Percentiles rank a stretch among this genome's conserved stretches.
Conservation (phyloP, 495 filamentous ascomycete species). For the Hyaloscypha finlandica region DNA sequence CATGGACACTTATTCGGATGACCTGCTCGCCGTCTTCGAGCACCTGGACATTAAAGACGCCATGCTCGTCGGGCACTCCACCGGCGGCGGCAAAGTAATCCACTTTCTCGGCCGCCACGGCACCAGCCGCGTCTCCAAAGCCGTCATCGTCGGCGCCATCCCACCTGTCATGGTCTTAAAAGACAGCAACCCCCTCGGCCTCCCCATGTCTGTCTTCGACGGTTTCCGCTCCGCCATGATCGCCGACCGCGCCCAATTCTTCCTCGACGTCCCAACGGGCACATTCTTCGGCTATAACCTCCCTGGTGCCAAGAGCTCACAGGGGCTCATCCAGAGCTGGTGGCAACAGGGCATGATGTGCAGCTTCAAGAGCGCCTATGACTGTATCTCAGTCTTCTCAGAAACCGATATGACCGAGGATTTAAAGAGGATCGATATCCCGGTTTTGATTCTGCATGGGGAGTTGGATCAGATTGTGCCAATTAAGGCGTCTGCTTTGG, state of each 20-base stretch:
- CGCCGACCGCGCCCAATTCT: slow-evolving; percentile 43
- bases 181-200: slow-evolving; percentile 36
- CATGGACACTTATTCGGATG: slow-evolving; percentile 42
- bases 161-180: slow-evolving; percentile 42
- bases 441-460: slow-evolving; percentile 41
- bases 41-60: slow-evolving; percentile 39
- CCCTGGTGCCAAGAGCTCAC: slow-evolving; percentile 36
- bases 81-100: slow-evolving; percentile 45
- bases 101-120: slow-evolving; percentile 40
- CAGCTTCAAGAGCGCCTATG: slow-evolving; percentile 41
- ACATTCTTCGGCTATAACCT: slow-evolving; percentile 49
- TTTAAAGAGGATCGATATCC: slow-evolving; percentile 43
- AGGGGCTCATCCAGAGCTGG: slow-evolving; percentile 44
- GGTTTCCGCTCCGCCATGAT: slow-evolving; percentile 39
- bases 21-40: slow-evolving; percentile 40
- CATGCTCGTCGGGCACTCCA: slow-evolving; percentile 44
- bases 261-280: slow-evolving; percentile 42
- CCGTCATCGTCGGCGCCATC: slow-evolving; percentile 42
- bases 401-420: slow-evolving; percentile 46
- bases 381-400: slow-evolving; percentile 41
- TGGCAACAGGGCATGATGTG: slow-evolving; percentile 45
- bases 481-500: slow-evolving; percentile 34
- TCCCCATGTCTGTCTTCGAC: slow-evolving; percentile 40
- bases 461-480: slow-evolving; percentile 45
- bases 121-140: slow-evolving; percentile 39